Evolutionary conservation across 495 filamentous ascomycete species (phyloP).

Genomic region (Aspergillus cristatus): DNA sequence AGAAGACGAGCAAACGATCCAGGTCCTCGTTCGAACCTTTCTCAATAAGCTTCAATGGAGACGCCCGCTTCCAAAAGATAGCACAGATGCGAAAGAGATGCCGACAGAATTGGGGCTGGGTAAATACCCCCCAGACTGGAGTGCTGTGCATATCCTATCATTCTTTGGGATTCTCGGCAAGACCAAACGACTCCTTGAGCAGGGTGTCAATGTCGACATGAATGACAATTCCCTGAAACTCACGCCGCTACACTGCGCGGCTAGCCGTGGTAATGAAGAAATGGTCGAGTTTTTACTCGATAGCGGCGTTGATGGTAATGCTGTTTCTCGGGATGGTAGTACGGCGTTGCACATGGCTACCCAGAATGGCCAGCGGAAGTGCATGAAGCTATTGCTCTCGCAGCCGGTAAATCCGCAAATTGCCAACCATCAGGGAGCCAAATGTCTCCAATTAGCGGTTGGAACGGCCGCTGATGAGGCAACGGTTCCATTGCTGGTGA

Average conservation of each 20-base stretch:
- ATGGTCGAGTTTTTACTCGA: slow-evolving; percentile 30
- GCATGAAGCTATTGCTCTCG: too few species aligned
- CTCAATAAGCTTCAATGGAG: too few species aligned
- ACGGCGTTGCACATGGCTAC: too few species aligned
- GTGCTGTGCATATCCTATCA: slow-evolving; percentile 18
- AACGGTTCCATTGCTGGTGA: too few species aligned
- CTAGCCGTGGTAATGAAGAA: slow-evolving; percentile 25
- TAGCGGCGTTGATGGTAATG: slow-evolving; percentile 17
- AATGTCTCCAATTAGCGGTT: too few species aligned
- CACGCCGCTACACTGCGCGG: slow-evolving; percentile 29
- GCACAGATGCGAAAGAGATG: slow-evolving; percentile 6
- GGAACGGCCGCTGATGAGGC: too few species aligned
- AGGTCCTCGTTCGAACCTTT: too few species aligned
- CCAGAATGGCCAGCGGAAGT: too few species aligned
- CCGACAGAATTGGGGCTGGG: slow-evolving; percentile 17
- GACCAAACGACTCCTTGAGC: slow-evolving; percentile 18
- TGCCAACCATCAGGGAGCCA: too few species aligned
- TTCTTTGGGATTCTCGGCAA: slow-evolving; percentile 20
- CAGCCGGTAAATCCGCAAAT: too few species aligned
- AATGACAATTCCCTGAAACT: slow-evolving; percentile 15
- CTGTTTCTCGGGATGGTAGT: slow-evolving; percentile 10
- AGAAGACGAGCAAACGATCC: too few species aligned
- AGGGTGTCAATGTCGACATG: slow-evolving; percentile 18
- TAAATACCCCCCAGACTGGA: slow-evolving; percentile 22
- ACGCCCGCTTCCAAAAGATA: too few species aligned